Percentiles rank a stretch among this genome's conserved stretches.
phyloP scores from a whole-genome alignment of 768 basidiomycete genomes.

The Rhizopogon sp. region DNA sequence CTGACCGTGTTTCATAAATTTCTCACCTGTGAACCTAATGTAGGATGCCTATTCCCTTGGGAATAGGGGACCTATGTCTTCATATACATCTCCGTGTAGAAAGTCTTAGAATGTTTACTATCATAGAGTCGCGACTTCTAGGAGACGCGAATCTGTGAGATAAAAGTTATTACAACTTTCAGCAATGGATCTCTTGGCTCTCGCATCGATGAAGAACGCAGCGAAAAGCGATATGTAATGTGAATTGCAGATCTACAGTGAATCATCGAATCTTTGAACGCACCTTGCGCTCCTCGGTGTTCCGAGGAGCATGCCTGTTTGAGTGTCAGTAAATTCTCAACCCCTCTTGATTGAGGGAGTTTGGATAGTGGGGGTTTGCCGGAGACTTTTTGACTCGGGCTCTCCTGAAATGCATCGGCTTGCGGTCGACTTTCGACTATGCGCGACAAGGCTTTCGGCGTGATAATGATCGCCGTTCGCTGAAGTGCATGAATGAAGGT shows the following conservation, averaged over 20 bases:
- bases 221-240: conserved; percentile 79
- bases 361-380: conserved; percentile 40
- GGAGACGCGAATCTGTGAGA: conserved; percentile 8
- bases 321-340: conserved; percentile 66
- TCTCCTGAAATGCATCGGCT: conserved; percentile 14
- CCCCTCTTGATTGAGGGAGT: conserved; percentile 26
- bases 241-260: conserved; percentile 78
- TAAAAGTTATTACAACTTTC: conserved; percentile 34
- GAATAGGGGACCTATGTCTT: not conserved
- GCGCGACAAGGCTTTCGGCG: conserved; percentile 25
- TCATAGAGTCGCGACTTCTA: conserved; percentile 11
- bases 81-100: not conserved
- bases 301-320: conserved; percentile 73
- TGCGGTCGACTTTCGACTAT: not conserved
- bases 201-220: conserved; percentile 79
- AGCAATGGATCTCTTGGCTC: conserved; percentile 74
- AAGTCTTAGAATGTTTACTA: not conserved
- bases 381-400: conserved; percentile 16
- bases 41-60: too few species aligned
- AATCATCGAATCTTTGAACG: conserved; percentile 83
- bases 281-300: conserved; percentile 75
- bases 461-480: conserved; percentile 47
- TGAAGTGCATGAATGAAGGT: not conserved
- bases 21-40: too few species aligned
- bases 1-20: not conserved